Evolutionary conservation across 495 filamentous ascomycete species (phyloP), one percentile per base, ranked within the genome.

Genomic region (Parathielavia hyrcaniae): DNA sequence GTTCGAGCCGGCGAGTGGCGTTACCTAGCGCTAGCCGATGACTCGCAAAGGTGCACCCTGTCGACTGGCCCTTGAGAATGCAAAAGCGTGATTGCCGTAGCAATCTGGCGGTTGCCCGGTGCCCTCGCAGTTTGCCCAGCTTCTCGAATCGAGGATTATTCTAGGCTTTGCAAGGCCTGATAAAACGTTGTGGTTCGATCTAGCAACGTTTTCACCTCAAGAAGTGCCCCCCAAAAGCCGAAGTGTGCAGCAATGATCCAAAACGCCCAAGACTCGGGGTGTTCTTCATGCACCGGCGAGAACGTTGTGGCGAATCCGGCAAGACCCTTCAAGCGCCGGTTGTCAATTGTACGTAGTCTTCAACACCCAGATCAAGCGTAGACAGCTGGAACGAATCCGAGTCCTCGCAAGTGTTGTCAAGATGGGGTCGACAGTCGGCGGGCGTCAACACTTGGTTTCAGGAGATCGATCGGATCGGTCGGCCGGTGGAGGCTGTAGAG

Each of bases 1-100:
- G 39, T 53, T 53, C 50, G 58, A 64, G 16, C 48, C 34, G 13
- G 54, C 53, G 56, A 58, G 52, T 53, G 48, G 40, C 53, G 53
- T 46, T 41, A 48, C 48, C 23, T 32, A 16, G 22, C 32, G 20
- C 38, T 44, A 23, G 47, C 32, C 26, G 34, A 47, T 44, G 55
- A 38, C 36, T 53, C 34, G 45, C 45, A 30, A 34, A 49, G 40
- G 43, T 41, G 13, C n/a, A 41, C 47, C 38, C 26, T 20, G 55
- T 36, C 23, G 32, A 14, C 20, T 17, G 34, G 34, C 26, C 6
- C 1, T 1, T 23, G 38, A 19, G 5, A 14, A 17, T 48, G 12
- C 41, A 45, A 45, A 20, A n/a, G 4, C 8, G 35, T 17, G 6
- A 22, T 8, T 23, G 41, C 41, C 4, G 41, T 4, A 9, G 41